Conservation (phyloP, 2,329 filamentous ascomycete species). For the Ceratocystis diversiconidia region DNA sequence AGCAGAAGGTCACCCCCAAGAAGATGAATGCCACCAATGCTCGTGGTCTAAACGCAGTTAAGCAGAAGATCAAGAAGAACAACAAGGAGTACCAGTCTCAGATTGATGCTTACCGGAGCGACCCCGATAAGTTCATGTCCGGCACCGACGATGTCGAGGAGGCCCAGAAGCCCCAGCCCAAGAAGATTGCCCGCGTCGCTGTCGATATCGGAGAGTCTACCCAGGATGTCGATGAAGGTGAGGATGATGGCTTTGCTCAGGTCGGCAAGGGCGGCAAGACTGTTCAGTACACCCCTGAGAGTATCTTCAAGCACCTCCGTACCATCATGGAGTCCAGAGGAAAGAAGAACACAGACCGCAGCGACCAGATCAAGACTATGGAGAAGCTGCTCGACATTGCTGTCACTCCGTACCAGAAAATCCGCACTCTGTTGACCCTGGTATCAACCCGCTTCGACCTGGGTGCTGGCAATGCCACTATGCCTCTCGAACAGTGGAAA, state of each 20-base stretch:
- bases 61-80: conserved; percentile 97
- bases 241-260: conserved; percentile 77
- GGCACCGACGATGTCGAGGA: conserved; percentile 54
- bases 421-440: conserved; percentile 79
- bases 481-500: conserved; percentile 97
- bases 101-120: conserved; percentile 71
- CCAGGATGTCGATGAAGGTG: conserved; percentile 35
- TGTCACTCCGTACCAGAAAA: conserved; percentile 79
- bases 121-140: conserved; percentile 80
- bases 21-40: conserved; percentile 98
- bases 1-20: conserved; percentile 91
- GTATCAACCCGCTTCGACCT: conserved; percentile 93
- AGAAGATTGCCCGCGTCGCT: conserved; percentile 28
- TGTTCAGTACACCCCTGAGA: conserved; percentile 86
- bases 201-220: conserved; percentile 36
- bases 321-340: conserved; percentile 89
- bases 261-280: conserved; percentile 82
- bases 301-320: conserved; percentile 92
- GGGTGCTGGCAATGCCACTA: conserved; percentile 60
- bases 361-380: conserved; percentile 93
- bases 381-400: conserved; percentile 89
- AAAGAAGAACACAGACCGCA: conserved; percentile 95
- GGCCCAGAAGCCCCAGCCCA: conserved; percentile 31
- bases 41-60: conserved; percentile 87
- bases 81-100: conserved; percentile 87